phyloP scores from a whole-genome alignment of 345 rosid species.

The Nasturtium officinale region DNA sequence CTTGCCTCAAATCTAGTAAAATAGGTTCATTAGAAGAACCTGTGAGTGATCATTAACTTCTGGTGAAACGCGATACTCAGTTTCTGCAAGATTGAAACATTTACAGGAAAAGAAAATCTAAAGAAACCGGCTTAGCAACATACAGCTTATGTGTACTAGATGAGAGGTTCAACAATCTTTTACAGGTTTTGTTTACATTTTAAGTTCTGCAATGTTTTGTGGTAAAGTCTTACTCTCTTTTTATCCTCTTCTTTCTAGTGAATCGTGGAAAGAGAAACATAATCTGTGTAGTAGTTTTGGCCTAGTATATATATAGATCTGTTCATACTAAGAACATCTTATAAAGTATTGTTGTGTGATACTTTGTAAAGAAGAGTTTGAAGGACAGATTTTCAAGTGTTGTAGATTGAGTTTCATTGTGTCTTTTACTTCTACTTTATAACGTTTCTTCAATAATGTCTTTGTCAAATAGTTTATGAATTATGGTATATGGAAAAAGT shows the following conservation, averaged over 20 bases:
- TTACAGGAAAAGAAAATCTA: conserved; percentile 12
- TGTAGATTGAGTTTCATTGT: conserved; percentile 10
- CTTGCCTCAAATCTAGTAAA: conserved; percentile 18
- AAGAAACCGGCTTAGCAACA: conserved; percentile 1
- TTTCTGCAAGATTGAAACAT: conserved; percentile 18
- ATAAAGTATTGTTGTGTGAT: conserved; percentile 6
- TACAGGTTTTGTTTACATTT: conserved; percentile 8
- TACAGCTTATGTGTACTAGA: conserved; percentile 21
- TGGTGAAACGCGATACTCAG: conserved; percentile 2
- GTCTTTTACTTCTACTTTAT: not conserved
- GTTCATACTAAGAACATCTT: conserved; percentile 15
- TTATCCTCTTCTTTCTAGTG: conserved; percentile 1
- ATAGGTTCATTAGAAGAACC: conserved; percentile 31
- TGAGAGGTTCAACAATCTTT: conserved; percentile 4
- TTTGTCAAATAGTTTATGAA: not conserved
- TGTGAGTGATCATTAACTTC: conserved; percentile 16
- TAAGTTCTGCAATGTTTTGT: conserved; percentile 32
- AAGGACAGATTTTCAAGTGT: conserved; percentile 3
- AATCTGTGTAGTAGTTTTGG: conserved; percentile 24
- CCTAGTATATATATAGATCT: conserved; percentile 21
- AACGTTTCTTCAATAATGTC: not conserved
- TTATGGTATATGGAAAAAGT: not conserved
- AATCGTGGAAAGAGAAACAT: conserved; percentile 18
- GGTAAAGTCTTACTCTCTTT: conserved; percentile 12
- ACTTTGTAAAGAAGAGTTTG: not conserved